Percentiles rank a stretch among this genome's conserved stretches.
Evolutionary conservation across 1,284 basidiomycete genomes (phyloP).

Genomic region (Wallemia hederae): DNA sequence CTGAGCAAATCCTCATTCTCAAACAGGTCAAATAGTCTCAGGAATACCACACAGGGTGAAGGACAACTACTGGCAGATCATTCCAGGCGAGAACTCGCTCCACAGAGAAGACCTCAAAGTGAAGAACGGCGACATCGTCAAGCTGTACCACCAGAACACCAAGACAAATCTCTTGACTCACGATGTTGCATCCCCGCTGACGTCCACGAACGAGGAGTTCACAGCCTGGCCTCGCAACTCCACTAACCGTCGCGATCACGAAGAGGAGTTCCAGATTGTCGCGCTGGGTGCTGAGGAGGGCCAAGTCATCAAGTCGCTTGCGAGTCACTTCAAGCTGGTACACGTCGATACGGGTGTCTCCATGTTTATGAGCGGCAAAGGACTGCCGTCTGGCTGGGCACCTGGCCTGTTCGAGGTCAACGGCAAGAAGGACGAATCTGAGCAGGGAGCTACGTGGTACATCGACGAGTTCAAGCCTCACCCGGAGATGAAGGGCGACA

Average conservation of each 20-base stretch:
- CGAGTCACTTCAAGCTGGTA: constrained; percentile 59
- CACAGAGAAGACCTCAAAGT: neutral
- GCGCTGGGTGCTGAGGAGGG: constrained; percentile 43
- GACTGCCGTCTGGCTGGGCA: constrained; percentile 68
- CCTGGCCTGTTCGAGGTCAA: constrained; percentile 94
- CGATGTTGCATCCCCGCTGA: constrained; percentile 86
- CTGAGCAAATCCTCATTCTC: neutral
- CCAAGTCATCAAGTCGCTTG: constrained; percentile 65
- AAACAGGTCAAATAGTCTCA: constrained; percentile 79
- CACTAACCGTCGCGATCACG: constrained; percentile 32
- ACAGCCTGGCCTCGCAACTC: constrained; percentile 59
- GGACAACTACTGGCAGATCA: constrained; percentile 87
- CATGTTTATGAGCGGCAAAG: constrained; percentile 66
- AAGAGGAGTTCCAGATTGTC: constrained; percentile 52
- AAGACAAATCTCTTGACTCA: constrained; percentile 64
- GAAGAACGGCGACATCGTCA: constrained; percentile 34
- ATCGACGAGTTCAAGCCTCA: constrained; percentile 36
- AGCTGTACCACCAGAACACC: constrained; percentile 65
- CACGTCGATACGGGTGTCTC: constrained; percentile 72
- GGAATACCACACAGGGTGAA: constrained; percentile 73
- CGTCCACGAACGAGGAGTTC: constrained; percentile 96
- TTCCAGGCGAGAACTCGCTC: constrained; percentile 27
- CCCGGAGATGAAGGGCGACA: neutral
- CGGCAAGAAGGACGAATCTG: constrained; percentile 72
- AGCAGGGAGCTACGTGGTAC: constrained; percentile 62